Evolutionary conservation across 2,329 filamentous ascomycete species (phyloP).

Genomic region (Byssothecium circinans): DNA sequence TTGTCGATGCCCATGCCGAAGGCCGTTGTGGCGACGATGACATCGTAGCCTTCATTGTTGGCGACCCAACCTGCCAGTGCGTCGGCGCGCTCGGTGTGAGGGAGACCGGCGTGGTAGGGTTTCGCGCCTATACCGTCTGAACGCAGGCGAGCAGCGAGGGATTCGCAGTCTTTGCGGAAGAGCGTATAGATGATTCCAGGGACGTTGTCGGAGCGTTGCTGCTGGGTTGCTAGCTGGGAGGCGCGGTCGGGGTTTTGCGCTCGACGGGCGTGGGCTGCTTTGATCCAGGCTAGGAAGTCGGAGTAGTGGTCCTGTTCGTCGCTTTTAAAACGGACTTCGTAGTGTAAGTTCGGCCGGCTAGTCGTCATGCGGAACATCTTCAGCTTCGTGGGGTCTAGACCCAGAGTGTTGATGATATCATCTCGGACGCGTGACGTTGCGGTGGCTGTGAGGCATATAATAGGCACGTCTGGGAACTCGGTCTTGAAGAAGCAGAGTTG

Average conservation of each 20-base stretch:
- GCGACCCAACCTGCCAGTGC: constrained; percentile 72
- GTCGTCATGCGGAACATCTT: constrained; percentile 82
- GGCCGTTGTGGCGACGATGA: constrained; percentile 92
- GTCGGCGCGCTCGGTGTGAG: constrained; percentile 67
- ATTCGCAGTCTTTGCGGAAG: constrained; percentile 73
- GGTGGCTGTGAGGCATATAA: constrained; percentile 91
- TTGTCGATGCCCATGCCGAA: constrained; percentile 99
- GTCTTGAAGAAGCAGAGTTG: constrained; percentile 82
- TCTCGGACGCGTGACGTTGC: constrained; percentile 77
- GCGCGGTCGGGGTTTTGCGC: constrained; percentile 58
- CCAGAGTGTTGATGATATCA: constrained; percentile 79
- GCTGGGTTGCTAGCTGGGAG: constrained; percentile 57
- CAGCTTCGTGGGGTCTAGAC: constrained; percentile 64
- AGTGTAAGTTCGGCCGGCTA: constrained; percentile 81
- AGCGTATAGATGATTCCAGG: constrained; percentile 80
- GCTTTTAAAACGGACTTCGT: constrained; percentile 81
- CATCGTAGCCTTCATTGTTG: constrained; percentile 76
- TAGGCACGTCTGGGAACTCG: constrained; percentile 79
- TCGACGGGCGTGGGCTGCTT: constrained; percentile 70
- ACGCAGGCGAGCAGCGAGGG: constrained; percentile 66
- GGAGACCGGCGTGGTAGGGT: constrained; percentile 71
- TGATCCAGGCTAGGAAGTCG: constrained; percentile 77
- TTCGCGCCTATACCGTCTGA: constrained; percentile 71
- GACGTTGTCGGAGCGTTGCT: constrained; percentile 62
- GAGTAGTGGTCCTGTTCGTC: constrained; percentile 74